These are phyloP conservation scores for Hortaea werneckii DNA, from an alignment of 2,329 filamentous ascomycete species.

Conservation along the genomic window DNA sequence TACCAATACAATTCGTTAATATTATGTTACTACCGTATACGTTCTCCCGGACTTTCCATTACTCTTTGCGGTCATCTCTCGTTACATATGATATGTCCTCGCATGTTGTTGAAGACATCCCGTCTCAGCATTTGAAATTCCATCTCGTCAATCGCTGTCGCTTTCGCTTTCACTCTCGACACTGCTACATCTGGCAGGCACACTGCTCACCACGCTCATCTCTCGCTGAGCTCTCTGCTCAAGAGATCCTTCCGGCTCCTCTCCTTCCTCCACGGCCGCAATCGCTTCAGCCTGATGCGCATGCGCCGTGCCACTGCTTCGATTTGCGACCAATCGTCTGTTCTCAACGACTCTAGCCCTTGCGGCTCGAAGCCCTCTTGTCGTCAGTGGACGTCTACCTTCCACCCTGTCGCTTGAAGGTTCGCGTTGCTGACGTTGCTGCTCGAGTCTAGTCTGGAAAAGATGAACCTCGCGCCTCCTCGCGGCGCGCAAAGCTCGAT, in stretches of 20 bases:
- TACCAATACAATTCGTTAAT: no score
- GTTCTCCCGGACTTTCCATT: no score
- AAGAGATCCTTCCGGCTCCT: neutral
- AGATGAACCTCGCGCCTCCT: no score
- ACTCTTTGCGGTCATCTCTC: no score
- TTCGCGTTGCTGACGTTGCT: no score
- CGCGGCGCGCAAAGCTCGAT: no score
- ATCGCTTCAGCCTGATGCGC: neutral
- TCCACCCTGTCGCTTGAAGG: neutral
- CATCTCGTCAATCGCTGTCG: no score
- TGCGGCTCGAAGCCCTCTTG: neutral
- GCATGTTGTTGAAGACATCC: no score
- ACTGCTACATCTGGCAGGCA: neutral
- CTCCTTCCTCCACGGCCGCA: neutral
- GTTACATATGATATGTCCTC: no score
- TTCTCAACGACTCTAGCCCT: neutral
- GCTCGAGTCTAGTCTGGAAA: no score
- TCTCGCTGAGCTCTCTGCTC: neutral
- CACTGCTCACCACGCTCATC: constrained; percentile 1
- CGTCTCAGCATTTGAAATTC: no score
- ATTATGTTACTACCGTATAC: no score
- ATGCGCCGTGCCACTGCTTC: neutral
- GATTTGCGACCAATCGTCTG: neutral
- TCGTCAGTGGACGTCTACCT: neutral
- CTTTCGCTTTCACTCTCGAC: neutral